Evolutionary conservation across 176 grass and related monocot genomes (phyloP).

Genomic region (Saccharum officinarum): DNA sequence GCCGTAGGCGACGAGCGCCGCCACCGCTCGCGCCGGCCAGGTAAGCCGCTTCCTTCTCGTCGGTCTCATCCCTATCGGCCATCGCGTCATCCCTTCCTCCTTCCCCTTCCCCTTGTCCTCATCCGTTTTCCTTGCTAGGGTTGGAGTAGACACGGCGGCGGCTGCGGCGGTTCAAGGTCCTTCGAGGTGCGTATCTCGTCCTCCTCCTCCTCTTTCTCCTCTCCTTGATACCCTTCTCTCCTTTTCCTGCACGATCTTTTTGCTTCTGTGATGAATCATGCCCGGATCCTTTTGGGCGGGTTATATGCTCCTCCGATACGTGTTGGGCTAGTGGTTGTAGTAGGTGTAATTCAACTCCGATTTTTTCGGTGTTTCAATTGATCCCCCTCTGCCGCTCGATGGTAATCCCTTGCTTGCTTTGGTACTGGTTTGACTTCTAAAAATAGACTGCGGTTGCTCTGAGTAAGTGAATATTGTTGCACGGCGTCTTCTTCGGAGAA

Average conservation of each 20-base stretch:
- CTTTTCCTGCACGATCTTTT: not conserved
- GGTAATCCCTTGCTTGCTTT: not conserved
- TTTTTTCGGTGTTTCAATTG: not conserved
- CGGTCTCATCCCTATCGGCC: too few relatives aligned
- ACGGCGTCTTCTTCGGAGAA: not conserved
- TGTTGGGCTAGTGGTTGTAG: not conserved
- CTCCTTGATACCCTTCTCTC: not conserved
- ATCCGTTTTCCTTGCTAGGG: too few relatives aligned
- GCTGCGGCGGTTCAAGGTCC: not conserved
- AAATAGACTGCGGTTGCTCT: not conserved
- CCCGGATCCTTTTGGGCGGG: not conserved
- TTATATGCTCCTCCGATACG: not conserved
- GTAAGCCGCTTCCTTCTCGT: too few relatives aligned
- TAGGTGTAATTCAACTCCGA: not conserved
- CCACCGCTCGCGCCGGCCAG: too few relatives aligned
- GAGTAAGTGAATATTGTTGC: not conserved
- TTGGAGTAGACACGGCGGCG: too few relatives aligned
- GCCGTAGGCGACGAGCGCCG: too few relatives aligned
- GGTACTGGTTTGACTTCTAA: slow-evolving; percentile 2
- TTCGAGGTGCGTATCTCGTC: not conserved
- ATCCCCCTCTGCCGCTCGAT: not conserved
- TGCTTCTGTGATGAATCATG: not conserved
- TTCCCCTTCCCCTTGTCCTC: too few relatives aligned
- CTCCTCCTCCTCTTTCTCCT: too few relatives aligned
- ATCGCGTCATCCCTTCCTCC: too few relatives aligned